Evolutionary conservation across 345 rosid species (phyloP).

Genomic region (Turnera subulata): DNA sequence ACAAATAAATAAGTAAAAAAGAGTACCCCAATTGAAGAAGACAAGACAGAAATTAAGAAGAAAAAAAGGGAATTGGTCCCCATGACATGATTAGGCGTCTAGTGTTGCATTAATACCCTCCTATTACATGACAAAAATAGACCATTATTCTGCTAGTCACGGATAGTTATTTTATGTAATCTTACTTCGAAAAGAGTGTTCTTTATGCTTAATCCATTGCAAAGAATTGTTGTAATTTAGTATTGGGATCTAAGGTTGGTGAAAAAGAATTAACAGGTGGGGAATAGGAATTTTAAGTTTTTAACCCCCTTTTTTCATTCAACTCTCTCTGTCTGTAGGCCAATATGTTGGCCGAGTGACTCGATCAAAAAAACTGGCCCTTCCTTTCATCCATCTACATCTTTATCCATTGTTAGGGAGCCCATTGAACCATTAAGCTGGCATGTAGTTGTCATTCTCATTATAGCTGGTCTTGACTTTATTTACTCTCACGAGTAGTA

Average conservation of each 20-base stretch:
- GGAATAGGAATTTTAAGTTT: background rate
- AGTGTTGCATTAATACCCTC: no score
- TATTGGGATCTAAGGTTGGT: background rate
- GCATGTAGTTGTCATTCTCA: background rate
- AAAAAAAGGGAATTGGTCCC: background rate
- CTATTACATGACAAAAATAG: constrained; percentile 15
- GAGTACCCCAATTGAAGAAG: constrained; percentile 1
- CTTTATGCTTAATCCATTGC: background rate
- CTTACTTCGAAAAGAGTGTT: background rate
- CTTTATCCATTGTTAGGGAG: background rate
- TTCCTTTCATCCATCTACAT: no score
- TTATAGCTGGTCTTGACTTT: background rate
- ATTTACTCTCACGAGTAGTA: background rate
- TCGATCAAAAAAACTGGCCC: background rate
- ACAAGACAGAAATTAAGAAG: constrained; percentile 12
- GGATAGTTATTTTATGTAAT: constrained; percentile 25
- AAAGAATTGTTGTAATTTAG: background rate
- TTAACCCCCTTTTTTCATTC: background rate
- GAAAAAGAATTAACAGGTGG: background rate
- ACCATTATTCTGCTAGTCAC: constrained; percentile 22
- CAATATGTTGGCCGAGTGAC: constrained; percentile 10
- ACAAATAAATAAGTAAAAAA: background rate
- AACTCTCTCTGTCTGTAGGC: constrained; percentile 18
- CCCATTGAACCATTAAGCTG: background rate
- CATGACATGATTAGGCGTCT: constrained; percentile 19